These are phyloP conservation scores for Arxiozyma telluris DNA, from an alignment of 1,139 yeast species.

Conservation along the genomic window DNA sequence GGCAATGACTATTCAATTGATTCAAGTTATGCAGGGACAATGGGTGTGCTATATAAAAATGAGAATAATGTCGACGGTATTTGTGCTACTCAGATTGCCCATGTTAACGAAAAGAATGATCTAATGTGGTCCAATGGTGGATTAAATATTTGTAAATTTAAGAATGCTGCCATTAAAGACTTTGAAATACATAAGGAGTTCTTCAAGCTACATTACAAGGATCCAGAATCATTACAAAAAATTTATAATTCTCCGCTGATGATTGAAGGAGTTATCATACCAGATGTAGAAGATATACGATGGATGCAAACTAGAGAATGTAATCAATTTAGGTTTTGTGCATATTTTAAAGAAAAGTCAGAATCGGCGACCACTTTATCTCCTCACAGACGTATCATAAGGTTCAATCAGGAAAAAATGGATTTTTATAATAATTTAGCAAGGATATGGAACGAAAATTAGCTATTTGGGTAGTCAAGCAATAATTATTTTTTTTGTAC, in stretches of 20 bases:
- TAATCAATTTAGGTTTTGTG: constrained; percentile 27
- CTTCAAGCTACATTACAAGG: constrained; percentile 32
- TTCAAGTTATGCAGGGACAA: constrained; percentile 18
- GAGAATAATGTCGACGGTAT: constrained; percentile 39
- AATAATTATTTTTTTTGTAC: too few species aligned
- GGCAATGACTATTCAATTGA: constrained; percentile 42
- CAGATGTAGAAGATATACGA: constrained; percentile 11
- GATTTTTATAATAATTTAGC: neutral
- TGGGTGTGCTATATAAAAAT: constrained; percentile 23
- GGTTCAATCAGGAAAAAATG: neutral
- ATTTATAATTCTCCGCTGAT: constrained; percentile 26
- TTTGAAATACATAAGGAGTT: constrained; percentile 27
- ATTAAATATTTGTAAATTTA: constrained; percentile 41
- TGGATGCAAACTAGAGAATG: constrained; percentile 29
- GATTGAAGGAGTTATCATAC: constrained; percentile 15
- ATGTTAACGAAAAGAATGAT: constrained; percentile 38
- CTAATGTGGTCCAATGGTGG: constrained; percentile 66
- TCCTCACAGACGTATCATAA: neutral
- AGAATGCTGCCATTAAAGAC: constrained; percentile 36
- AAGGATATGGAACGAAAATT: neutral
- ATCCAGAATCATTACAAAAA: constrained; percentile 22
- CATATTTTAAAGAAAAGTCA: constrained; percentile 11
- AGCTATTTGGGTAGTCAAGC: neutral
- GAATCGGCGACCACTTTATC: neutral
- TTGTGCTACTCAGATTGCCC: constrained; percentile 66